Base-by-base conservation (phyloP, 352 stramenopile genomes). In the Globisporangium uncinulatum region DNA sequence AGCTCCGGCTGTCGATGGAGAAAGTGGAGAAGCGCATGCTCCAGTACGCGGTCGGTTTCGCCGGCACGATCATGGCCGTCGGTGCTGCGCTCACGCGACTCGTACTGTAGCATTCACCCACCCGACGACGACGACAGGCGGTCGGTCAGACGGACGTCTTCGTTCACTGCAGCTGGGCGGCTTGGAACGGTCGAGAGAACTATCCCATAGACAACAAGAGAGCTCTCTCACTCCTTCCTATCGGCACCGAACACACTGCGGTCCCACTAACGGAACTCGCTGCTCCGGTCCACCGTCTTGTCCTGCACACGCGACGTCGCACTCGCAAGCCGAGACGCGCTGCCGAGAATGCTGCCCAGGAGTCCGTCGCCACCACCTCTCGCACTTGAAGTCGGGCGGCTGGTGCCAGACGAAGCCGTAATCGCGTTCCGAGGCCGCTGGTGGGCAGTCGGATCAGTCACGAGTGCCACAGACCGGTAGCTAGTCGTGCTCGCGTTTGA, bases 11-110 rank as follows among this genome's bases (percentile, higher is more conserved):
- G 46, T 91, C 86, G 29, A 95, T 94, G 80, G 86, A 95, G 62
- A 92, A 87, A 51, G 83, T 94, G 14, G 83, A 95, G 69, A 95
- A 94, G 67, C 80, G 86, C 37, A 93, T 95, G 71, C 73, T 95
- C 9, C 84, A 95, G 65, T 95, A 95, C 61, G 83, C 77, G 0
- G 80, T 94, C 9, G 86, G 83, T 71, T 95, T 95, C 61, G 82
- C 83, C 3, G 80, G 86, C 67, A 93, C 86, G 39, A 92, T 95
- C 57, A 92, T 93, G 80, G 83, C 83, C 20, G 83, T 94, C 39
- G 83, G 83, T 24, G 81, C 83, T 9, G 81, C 81, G 42, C 71
- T 94, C 58, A 70, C 81, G 62, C 81, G 83, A 44, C 65, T 94
- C 17, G 73, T 94, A 51, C 62, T 94, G 56, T 94, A 80, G 62